These are phyloP conservation scores for Phytophthora sp. DNA, from an alignment of 352 stramenopile genomes.

Conservation along the genomic window DNA sequence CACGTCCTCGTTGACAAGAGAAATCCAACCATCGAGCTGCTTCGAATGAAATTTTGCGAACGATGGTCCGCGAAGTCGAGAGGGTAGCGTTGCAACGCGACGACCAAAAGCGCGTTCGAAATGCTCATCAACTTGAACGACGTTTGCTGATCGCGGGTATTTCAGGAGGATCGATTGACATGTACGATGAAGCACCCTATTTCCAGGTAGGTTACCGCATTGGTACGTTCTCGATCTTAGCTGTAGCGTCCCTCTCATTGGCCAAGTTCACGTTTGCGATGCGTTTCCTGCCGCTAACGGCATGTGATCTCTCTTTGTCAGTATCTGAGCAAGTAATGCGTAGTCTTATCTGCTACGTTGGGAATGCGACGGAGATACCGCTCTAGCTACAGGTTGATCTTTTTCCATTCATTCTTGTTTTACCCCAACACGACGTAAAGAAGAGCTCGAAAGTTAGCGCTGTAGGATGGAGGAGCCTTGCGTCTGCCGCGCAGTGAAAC, in stretches of 20 bases:
- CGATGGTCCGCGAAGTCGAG: too few species aligned
- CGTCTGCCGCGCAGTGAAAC: too few species aligned
- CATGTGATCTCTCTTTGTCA: constrained; percentile 6
- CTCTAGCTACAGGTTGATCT: too few species aligned
- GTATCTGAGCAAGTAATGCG: too few species aligned
- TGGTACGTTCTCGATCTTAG: constrained; percentile 7
- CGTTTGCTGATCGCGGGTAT: neutral
- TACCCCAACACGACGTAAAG: neutral
- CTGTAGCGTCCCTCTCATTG: neutral
- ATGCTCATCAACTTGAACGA: constrained; percentile 28
- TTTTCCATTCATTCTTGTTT: constrained; percentile 11
- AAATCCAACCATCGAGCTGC: constrained; percentile 21
- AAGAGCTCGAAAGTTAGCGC: too few species aligned
- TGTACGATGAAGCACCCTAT: neutral
- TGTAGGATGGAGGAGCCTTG: too few species aligned
- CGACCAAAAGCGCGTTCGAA: constrained; percentile 4
- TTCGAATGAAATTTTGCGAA: constrained; percentile 44
- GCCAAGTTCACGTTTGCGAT: neutral
- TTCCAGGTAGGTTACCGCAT: constrained; percentile 5
- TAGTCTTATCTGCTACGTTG: constrained; percentile 28
- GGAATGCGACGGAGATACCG: neutral
- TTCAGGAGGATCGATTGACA: neutral
- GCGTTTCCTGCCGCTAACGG: constrained; percentile 8
- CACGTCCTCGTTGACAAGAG: too few species aligned
- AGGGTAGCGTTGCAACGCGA: constrained; percentile 25